These are phyloP conservation scores for Populus tremula DNA, from an alignment of 345 rosid species.

Conservation along the genomic window DNA sequence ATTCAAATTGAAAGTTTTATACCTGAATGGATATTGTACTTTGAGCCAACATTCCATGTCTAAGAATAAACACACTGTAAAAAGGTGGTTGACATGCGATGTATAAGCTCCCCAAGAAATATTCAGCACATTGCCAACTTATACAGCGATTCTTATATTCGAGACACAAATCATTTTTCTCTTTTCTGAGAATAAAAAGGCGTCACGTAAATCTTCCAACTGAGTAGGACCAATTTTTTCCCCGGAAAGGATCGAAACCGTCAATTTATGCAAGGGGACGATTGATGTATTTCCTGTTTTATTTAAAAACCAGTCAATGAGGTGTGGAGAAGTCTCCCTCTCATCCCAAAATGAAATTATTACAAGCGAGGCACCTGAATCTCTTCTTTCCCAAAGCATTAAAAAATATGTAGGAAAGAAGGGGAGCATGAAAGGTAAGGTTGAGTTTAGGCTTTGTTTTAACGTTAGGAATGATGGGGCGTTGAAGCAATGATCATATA, in stretches of 20 bases:
- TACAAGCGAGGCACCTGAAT: background rate
- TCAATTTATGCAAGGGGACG: background rate
- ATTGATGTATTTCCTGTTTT: background rate
- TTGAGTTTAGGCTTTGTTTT: slow-evolving; percentile 8
- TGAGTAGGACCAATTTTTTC: background rate
- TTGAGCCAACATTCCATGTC: background rate
- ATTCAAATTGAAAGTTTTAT: background rate
- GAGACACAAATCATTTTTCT: background rate
- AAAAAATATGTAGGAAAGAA: slow-evolving; percentile 9
- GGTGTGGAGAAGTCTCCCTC: background rate
- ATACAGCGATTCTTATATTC: background rate
- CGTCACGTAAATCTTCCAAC: background rate
- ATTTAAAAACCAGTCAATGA: background rate
- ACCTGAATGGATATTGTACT: too few species aligned
- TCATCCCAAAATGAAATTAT: background rate
- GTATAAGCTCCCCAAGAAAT: background rate
- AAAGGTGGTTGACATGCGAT: background rate
- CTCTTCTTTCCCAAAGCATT: slow-evolving; percentile 11
- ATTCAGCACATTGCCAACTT: background rate
- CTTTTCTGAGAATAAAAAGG: background rate
- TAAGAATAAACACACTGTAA: too few species aligned
- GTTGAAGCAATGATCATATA: background rate
- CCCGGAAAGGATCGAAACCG: background rate
- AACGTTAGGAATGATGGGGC: slow-evolving; percentile 25
- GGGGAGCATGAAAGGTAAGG: slow-evolving; percentile 22